These are phyloP conservation scores for Hyparrhenia diplandra DNA, from an alignment of 176 grass and related monocot genomes.

Conservation along the genomic window DNA sequence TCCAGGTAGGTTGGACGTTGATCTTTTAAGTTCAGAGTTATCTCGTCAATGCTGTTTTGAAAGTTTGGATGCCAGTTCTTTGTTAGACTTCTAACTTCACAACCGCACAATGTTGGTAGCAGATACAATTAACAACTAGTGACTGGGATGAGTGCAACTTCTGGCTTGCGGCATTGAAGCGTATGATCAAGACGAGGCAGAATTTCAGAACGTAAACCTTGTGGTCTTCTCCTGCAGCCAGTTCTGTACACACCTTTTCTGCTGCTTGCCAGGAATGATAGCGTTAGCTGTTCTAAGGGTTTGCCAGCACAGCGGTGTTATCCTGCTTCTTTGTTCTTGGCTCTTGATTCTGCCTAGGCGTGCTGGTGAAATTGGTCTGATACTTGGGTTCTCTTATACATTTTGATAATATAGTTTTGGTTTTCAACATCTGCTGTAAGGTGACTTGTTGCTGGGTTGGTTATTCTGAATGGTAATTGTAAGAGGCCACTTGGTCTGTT, in stretches of 20 bases:
- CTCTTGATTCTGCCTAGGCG: conserved; percentile 25
- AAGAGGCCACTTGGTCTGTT: conserved; percentile 24
- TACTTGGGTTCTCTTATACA: conserved; percentile 10
- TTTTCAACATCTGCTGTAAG: conserved; percentile 7
- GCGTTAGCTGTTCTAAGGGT: conserved; percentile 29
- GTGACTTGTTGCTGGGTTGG: conserved; percentile 26
- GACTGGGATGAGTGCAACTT: conserved; percentile 99
- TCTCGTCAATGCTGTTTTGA: not conserved
- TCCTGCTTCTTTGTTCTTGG: not conserved
- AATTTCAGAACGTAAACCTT: conserved; percentile 60
- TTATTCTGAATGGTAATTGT: conserved; percentile 32
- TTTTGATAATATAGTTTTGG: conserved; percentile 37
- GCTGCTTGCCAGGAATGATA: conserved; percentile 26
- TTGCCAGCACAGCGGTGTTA: conserved; percentile 26
- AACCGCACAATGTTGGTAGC: conserved; percentile 19
- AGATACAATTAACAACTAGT: conserved; percentile 85
- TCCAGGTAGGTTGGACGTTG: conserved; percentile 56
- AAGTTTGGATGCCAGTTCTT: not conserved
- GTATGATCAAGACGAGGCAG: conserved; percentile 89
- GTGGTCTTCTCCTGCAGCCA: conserved; percentile 24
- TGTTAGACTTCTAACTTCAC: not conserved
- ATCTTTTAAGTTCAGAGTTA: not conserved
- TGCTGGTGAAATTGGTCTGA: conserved; percentile 33
- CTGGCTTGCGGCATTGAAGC: conserved; percentile 90
- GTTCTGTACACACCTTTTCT: conserved; percentile 52